Evolutionary conservation across 768 basidiomycete species (phyloP).

Genomic region (Rhizopogon vulgaris): DNA sequence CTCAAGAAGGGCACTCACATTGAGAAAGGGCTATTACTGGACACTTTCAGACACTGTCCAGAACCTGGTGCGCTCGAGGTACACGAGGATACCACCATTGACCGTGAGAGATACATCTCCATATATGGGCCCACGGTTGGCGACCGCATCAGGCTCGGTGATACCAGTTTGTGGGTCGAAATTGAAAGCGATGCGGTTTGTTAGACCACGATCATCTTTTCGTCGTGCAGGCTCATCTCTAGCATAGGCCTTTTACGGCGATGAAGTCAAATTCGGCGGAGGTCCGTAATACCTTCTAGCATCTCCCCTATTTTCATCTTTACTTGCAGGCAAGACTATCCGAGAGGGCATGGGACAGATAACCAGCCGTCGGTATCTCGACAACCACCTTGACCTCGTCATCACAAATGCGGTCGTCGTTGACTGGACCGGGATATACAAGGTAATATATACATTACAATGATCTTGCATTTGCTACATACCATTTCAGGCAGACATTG

Average conservation of each 20-base stretch:
- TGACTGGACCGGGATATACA: slow-evolving; percentile 95
- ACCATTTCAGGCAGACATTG: slow-evolving; percentile 78
- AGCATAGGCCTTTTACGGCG: slow-evolving; percentile 77
- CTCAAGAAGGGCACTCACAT: slow-evolving; percentile 38
- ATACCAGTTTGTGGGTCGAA: slow-evolving; percentile 86
- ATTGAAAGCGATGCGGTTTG: slow-evolving; percentile 79
- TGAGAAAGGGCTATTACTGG: slow-evolving; percentile 41
- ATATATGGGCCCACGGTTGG: slow-evolving; percentile 97
- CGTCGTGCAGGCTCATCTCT: background rate
- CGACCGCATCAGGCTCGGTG: slow-evolving; percentile 83
- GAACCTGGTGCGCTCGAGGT: slow-evolving; percentile 59
- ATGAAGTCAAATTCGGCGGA: slow-evolving; percentile 97
- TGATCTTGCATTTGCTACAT: slow-evolving; percentile 1
- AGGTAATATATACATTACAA: slow-evolving; percentile 41
- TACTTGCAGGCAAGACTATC: slow-evolving; percentile 73
- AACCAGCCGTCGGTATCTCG: slow-evolving; percentile 57
- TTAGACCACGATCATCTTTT: background rate
- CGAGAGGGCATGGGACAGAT: slow-evolving; percentile 98
- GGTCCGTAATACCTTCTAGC: slow-evolving; percentile 36
- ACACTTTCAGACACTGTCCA: slow-evolving; percentile 64
- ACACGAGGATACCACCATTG: slow-evolving; percentile 45
- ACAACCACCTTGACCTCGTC: slow-evolving; percentile 75
- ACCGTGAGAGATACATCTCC: slow-evolving; percentile 72
- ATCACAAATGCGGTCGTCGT: slow-evolving; percentile 94
- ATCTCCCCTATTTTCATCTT: background rate